Evolutionary conservation across 2,329 filamentous ascomycete species (phyloP), one percentile per base, ranked within the genome.

Genomic region (Xylariaceae sp.): DNA sequence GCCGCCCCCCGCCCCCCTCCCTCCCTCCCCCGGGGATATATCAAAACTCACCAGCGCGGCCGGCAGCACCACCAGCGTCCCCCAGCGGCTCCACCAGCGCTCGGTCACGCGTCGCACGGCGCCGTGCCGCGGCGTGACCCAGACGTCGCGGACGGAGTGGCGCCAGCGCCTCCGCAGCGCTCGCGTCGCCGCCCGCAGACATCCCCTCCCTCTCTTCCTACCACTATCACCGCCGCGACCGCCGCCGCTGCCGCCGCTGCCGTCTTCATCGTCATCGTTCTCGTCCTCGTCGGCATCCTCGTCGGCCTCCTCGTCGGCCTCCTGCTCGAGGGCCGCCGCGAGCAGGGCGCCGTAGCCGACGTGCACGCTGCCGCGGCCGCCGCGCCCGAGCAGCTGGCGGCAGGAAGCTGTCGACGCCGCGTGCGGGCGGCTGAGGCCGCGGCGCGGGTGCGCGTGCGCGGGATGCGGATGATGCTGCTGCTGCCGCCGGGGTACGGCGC

Each of bases 81-180:
- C 63, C 65, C 77, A 80, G 22, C 78, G 67, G 43, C 61, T 70
- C 69, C 74, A 82, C 78, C 78, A 83, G 37, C 61, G 66, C 43
- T 75, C 69, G 16, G 80, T 69, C 14, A 75, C 65, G 38, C 64
- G 65, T 50, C 64, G 72, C 17, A 82, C 77, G 4, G 71, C 71
- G 19, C 59, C 56, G 45, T 77, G 72, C 53, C 67, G 68, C 27
- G 78, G 78, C 40, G 71, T 68, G 32, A 83, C 63, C 69, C 77
- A 79, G 4, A 79, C 60, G 50, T 80, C 67, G 37, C 65, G 56
- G 29, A 70, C 45, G 35, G 49, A 55, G 19, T 57, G 54, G 31
- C 60, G 46, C 54, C 59, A 52, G 19, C 43, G 33, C 33, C 51
- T 41, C 44, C 44, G 34, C 43, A 40, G 6, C 29, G 24, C 17